A percentile compares a stretch with the other conserved stretches of the same genome.
Evolutionary conservation across 2,329 filamentous ascomycete genomes (phyloP).

Genomic region (Tolypocladium capitatum): DNA sequence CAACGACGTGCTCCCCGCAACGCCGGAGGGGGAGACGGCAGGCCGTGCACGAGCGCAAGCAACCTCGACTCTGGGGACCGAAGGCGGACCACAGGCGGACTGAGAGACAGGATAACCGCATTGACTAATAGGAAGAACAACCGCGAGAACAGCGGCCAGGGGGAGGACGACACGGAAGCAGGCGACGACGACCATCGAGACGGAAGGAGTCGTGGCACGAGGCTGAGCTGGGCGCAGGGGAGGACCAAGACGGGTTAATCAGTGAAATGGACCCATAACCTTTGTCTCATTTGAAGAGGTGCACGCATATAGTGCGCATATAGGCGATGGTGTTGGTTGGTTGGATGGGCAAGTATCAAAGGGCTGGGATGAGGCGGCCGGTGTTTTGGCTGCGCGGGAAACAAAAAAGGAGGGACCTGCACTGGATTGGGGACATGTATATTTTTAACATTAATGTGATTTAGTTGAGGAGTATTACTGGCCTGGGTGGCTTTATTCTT

Average conservation of each 20-base stretch:
- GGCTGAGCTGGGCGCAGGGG: constrained; percentile 4
- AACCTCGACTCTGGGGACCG: constrained; percentile 11
- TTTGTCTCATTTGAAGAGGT: not conserved
- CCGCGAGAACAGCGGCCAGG: constrained; percentile 10
- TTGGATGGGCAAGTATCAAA: not conserved
- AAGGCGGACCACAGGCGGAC: constrained; percentile 15
- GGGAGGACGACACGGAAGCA: constrained; percentile 9
- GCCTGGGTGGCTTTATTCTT: too few relatives aligned
- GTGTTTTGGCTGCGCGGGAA: too few relatives aligned
- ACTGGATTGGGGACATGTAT: too few relatives aligned
- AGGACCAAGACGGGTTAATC: constrained; percentile 9
- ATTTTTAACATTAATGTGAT: too few relatives aligned
- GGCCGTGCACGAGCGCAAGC: constrained; percentile 20
- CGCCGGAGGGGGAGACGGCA: constrained; percentile 7
- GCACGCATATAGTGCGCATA: not conserved
- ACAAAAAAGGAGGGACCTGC: too few relatives aligned
- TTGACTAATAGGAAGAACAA: constrained; percentile 17
- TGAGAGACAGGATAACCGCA: constrained; percentile 23
- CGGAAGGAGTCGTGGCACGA: constrained; percentile 3
- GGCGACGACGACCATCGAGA: constrained; percentile 9
- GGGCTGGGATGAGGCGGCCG: not conserved
- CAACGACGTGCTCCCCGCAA: constrained; percentile 8
- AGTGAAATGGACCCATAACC: not conserved
- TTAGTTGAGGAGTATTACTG: too few relatives aligned
- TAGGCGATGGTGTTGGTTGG: not conserved